Evolutionary conservation across 2,329 filamentous ascomycete species (phyloP), one percentile per base, ranked within the genome.

Genomic region (Chalara sp.): DNA sequence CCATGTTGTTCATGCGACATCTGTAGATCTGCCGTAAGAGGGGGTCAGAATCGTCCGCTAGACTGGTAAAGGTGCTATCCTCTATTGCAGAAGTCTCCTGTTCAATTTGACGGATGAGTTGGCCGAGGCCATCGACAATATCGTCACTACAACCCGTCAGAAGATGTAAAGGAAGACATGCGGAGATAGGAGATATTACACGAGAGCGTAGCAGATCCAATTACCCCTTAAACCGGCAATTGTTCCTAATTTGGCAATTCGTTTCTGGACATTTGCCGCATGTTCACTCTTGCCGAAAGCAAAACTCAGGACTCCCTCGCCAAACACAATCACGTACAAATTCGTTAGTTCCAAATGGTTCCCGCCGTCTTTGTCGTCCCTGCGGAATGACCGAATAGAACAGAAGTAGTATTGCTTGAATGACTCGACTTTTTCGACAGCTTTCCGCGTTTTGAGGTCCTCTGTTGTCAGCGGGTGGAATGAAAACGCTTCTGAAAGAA

Each of bases 371-470:
- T 93, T 87, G 58, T 87, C 75, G 48, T 91, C 87, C 7, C 76
- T 69, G 60, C 81, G 87, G 73, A 96, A 96, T 1, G 90, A 95
- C 49, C 91, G 83, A 76, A 96, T 96, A 68, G 87, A 93, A 47
- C 95, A 87, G 68, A 97, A 96, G 70, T 96, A 96, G 73, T 97
- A 97, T 44, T 89, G 87, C 32, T 87, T 87, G 72, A 96, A 96
- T 28, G 96, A 76, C 69, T 96, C 92, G 46, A 97, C 93, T 74
- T 97, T 97, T 72, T 97, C 92, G 37, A 91, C 89, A 11, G 89
- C 86, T 31, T 97, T 92, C 65, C 95, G 89, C 0, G 87, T 93
- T 53, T 86, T 84, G 59, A 97, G 96, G 73, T 97, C 92, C 69
- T 97, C 92, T 35, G 90, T 86, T 0, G 92, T 97, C 67, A 97